Evolutionary conservation across 345 rosid species (phyloP), one percentile per base, ranked within the genome.

Genomic region (Pelargonium nanum): DNA sequence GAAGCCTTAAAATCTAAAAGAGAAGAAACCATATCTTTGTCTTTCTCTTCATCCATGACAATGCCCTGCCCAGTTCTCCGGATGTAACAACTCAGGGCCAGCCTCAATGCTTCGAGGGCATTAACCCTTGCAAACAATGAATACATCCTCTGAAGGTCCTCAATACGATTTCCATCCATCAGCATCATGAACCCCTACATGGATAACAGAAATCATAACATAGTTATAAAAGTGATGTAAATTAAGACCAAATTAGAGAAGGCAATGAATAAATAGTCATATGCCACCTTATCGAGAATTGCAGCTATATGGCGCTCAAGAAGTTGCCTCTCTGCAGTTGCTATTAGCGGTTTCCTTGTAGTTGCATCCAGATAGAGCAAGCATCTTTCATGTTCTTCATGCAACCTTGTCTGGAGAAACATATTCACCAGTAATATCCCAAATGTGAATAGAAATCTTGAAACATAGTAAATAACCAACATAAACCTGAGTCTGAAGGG

Each of bases 41-140:
- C 99, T 72, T 89, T 93, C 77, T 93, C 99, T 74, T 93, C 99
- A 79, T 93, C 97, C 96, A 90, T 81, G 67, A 89, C 82, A 51
- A 84, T 75, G 68, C 82, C 76, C 70, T 89, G 87, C 63, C 96
- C 99, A 51, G 89, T 83, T 82, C 78, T 83, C 57, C 96, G 86
- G 32, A 86, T 81, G 69, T 87, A 89, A n/a, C 78, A 69, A 63
- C 83, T 88, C 55, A 93, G 80, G 45, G 89, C 89, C 72, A 80
- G 96, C 71, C 97, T 81, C 56, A 93, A 70, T 40, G 90, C 75
- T 72, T 93, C 99, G 61, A 93, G 92, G 50, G 89, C 77, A 65
- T 78, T 87, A 65, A 90, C 95, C 76, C 97, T 83, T n/a, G 81
- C 74, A 75, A 87, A 83, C 64, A 93, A 72, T 30, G 70, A 77